Base-by-base conservation (phyloP, 495 filamentous ascomycete genomes). In the Amniculicola lignicola region DNA sequence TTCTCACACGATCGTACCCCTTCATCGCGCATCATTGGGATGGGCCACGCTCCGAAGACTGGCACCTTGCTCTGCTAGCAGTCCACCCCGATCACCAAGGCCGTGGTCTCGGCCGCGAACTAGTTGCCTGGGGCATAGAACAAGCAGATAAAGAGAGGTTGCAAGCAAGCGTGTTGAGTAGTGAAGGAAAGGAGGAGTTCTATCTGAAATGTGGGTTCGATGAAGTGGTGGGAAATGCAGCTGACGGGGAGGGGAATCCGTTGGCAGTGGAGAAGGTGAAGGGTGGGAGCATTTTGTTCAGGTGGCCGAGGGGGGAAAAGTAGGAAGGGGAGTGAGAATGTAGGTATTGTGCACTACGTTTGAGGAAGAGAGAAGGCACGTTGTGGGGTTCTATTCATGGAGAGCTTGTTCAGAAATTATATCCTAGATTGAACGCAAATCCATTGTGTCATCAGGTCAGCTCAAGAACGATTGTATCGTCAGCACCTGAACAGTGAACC, bases 71-170 rank as follows among this genome's bases (percentile, higher is more conserved):
- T 14, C 51, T 61, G 1, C 35, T 49, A 1, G 57, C 51, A 35
- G 45, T 61, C 9, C 51, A 61, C 39, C 57, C 57, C 19, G 48
- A 50, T 18, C 45, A 48, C 24, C 57, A 61, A 24, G 51, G 57
- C 21, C 14, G 21, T n/a, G 57, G 57, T 1, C 40, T 49, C 12
- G 57, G 42, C 9, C 16, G 29, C 2, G 51, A 54, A 28, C 25
- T 61, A 12, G 41, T 54, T 9, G 29, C 48, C 12, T 61, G 57
- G 57, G 57, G 57, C 5, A 9, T 61, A 9, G 14, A 55, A 11
- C 7, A 55, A 25, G 57, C 57, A 10, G 24, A 55, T 1, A 45
- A 37, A 21, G 51, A 54, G 50, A 42, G 40, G 12, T 50, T 61
- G 12, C 36, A 45, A 35, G 57, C 51, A 7, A 61, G 57, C 36